Percentiles rank a stretch among this genome's conserved stretches.
Conservation (phyloP, 805 yeast species). For the Trichomonascus vanleenenianus region DNA sequence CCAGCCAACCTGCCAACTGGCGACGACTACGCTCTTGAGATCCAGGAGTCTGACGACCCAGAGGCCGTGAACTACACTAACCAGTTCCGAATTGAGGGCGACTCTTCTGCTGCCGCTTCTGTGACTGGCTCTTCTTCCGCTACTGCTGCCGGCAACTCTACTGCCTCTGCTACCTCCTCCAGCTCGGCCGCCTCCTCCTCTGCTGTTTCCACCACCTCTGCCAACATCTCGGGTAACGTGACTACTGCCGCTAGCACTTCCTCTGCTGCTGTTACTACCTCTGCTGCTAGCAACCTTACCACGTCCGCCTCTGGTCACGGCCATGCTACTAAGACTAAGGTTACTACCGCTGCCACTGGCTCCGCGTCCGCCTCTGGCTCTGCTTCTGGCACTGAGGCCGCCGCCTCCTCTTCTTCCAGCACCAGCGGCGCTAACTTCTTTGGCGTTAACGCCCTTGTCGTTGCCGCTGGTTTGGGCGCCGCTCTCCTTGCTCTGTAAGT, state of each 20-base stretch:
- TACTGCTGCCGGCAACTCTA: constrained; percentile 12
- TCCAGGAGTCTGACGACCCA: constrained; percentile 22
- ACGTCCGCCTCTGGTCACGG: neutral
- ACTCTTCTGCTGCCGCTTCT: constrained; percentile 8
- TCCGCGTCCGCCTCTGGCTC: constrained; percentile 6
- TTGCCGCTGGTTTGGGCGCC: constrained; percentile 13
- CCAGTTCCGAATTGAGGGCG: constrained; percentile 23
- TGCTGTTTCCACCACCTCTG: neutral
- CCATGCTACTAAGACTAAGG: neutral
- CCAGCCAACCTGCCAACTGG: constrained; percentile 27
- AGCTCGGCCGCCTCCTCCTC: neutral
- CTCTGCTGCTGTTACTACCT: constrained; percentile 3
- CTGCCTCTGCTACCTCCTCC: constrained; percentile 2
- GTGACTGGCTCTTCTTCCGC: constrained; percentile 6
- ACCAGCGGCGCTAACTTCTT: constrained; percentile 5
- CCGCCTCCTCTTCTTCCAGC: constrained; percentile 1
- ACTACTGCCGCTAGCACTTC: neutral
- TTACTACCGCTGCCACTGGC: constrained; percentile 1
- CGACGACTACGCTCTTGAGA: constrained; percentile 28
- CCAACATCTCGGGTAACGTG: neutral
- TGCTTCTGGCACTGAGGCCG: constrained; percentile 3
- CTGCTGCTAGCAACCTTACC: constrained; percentile 3
- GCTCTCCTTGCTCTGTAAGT: constrained; percentile 12
- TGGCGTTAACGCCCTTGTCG: constrained; percentile 6
- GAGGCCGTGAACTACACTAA: constrained; percentile 30